Evolutionary conservation across 371 early-diverging fungal genomes (phyloP).

Genomic region (Amoeboaphelidium protococcarum): DNA sequence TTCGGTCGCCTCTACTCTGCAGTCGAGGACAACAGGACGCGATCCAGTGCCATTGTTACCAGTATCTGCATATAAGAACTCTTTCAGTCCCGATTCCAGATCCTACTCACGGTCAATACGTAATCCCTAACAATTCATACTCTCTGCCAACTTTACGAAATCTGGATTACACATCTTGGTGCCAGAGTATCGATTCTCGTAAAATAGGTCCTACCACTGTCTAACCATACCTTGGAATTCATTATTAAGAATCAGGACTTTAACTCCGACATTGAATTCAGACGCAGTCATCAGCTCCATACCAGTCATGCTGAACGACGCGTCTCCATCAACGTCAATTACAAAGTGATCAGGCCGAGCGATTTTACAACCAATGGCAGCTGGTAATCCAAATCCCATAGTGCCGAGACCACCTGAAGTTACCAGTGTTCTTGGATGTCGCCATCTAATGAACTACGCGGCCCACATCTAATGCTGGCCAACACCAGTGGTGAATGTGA

Average conservation of each 20-base stretch:
- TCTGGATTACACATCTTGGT: slow-evolving; percentile 91
- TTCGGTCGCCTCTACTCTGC: slow-evolving; percentile 60
- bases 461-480: slow-evolving; percentile 98
- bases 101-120: slow-evolving; percentile 53
- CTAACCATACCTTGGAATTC: slow-evolving; percentile 77
- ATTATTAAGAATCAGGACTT: slow-evolving; percentile 80
- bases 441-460: slow-evolving; percentile 40
- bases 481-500: slow-evolving; percentile 80
- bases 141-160: slow-evolving; percentile 83
- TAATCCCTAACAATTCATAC: slow-evolving; percentile 69
- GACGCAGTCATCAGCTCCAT: slow-evolving; percentile 89
- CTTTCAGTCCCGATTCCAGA: slow-evolving; percentile 55
- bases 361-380: slow-evolving; percentile 87
- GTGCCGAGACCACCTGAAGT: slow-evolving; percentile 94
- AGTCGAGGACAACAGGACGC: slow-evolving; percentile 62
- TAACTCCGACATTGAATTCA: slow-evolving; percentile 83
- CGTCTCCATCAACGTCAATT: slow-evolving; percentile 89
- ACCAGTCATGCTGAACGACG: slow-evolving; percentile 87
- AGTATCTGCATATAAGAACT: slow-evolving; percentile 41
- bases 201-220: slow-evolving; percentile 95
- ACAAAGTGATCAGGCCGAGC: slow-evolving; percentile 69
- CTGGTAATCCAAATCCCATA: slow-evolving; percentile 86
- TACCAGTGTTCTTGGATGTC: slow-evolving; percentile 58
- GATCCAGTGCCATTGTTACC: slow-evolving; percentile 8
- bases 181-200: slow-evolving; percentile 73